Percentiles rank a stretch among this genome's conserved stretches.
Conservation (phyloP, 2,329 filamentous ascomycete genomes). For the Paraphaeosphaeria minitans region DNA sequence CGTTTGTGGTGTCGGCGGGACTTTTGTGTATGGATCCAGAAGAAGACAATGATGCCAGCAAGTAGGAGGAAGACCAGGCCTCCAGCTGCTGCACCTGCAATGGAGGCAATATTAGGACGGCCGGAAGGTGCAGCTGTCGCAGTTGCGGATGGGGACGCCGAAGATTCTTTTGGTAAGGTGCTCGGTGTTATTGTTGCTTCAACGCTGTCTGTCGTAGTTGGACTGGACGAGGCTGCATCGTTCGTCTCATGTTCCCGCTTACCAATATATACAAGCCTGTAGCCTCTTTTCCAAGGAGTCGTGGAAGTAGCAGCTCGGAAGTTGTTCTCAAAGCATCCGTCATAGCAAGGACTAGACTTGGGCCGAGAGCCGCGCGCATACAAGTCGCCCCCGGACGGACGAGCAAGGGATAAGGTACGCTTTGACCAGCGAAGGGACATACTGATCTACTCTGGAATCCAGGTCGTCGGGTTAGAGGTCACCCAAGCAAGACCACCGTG, state of each 20-base stretch:
- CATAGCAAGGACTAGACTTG: conserved; percentile 44
- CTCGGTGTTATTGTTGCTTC: background rate
- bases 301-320: conserved; percentile 22
- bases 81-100: conserved; percentile 7
- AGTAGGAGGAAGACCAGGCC: conserved; percentile 1
- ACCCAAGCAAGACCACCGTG: background rate
- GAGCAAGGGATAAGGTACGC: conserved; percentile 33
- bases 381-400: conserved; percentile 42
- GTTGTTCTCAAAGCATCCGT: conserved; percentile 40
- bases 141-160: background rate
- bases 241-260: background rate
- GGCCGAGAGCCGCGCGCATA: conserved; percentile 40
- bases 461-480: conserved; percentile 1
- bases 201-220: background rate
- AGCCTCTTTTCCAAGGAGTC: background rate
- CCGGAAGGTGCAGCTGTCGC: background rate
- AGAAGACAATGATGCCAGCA: conserved; percentile 5
- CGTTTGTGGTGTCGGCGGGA: conserved; percentile 1
- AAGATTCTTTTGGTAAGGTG: background rate
- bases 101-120: background rate
- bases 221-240: background rate
- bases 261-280: background rate
- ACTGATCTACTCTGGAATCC: background rate
- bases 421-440: conserved; percentile 6
- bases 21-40: conserved; percentile 1